Conservation (phyloP, 495 filamentous ascomycete species). For the Aspergillus sparsus region DNA sequence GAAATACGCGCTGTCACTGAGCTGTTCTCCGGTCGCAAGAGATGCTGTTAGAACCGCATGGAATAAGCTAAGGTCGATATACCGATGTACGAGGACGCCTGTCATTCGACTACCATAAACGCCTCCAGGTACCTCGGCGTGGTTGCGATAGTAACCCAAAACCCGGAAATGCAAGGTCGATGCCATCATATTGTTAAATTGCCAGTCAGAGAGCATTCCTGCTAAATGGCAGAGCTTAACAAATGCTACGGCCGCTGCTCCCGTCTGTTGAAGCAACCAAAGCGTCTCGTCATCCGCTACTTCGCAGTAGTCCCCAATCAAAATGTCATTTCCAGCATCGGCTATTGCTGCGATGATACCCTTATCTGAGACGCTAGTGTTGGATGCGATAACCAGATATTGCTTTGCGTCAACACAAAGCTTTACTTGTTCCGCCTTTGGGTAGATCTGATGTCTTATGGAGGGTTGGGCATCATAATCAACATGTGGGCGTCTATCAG, state of each 20-base stretch:
- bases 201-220: not conserved
- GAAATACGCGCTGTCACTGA: slow-evolving; percentile 11
- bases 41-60: slow-evolving; percentile 19
- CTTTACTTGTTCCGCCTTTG: slow-evolving; percentile 24
- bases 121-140: slow-evolving; percentile 18
- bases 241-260: slow-evolving; percentile 25
- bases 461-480: slow-evolving; percentile 8
- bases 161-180: slow-evolving; percentile 24
- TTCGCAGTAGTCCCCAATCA: slow-evolving; percentile 32
- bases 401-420: slow-evolving; percentile 28
- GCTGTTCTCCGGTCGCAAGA: slow-evolving; percentile 18
- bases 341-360: slow-evolving; percentile 24
- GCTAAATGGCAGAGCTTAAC: slow-evolving; percentile 24
- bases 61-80: slow-evolving; percentile 22
- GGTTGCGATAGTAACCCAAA: slow-evolving; percentile 26
- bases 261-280: slow-evolving; percentile 19
- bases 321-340: slow-evolving; percentile 25
- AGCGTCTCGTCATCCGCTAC: slow-evolving; percentile 18
- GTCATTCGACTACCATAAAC: slow-evolving; percentile 29
- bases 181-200: not conserved
- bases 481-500: slow-evolving; percentile 23
- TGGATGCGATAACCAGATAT: slow-evolving; percentile 20
- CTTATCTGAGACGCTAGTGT: slow-evolving; percentile 13
- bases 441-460: slow-evolving; percentile 20
- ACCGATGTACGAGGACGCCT: slow-evolving; percentile 14